These are phyloP conservation scores for Metroxylon sagu DNA, from an alignment of 176 grass and related monocot genomes.

Conservation along the genomic window DNA sequence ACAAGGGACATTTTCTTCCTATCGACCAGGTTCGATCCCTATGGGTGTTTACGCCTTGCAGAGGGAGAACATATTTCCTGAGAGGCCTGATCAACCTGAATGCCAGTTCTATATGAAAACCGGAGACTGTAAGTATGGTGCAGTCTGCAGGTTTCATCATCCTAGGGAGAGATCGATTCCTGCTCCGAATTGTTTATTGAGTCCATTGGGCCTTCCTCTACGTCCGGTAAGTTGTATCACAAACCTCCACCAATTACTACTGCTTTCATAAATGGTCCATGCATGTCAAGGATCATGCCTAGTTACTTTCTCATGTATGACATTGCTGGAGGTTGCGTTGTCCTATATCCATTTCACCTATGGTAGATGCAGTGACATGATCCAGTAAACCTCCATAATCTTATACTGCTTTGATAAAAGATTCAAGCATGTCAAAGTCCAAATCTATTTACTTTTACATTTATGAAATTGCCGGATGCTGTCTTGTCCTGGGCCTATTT, in stretches of 20 bases:
- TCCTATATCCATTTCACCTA: no score
- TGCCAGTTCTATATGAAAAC: constrained; percentile 97
- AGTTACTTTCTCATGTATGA: no score
- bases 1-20: constrained; percentile 56
- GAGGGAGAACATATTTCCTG: constrained; percentile 79
- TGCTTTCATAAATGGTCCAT: no score
- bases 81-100: constrained; percentile 87
- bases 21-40: constrained; percentile 56
- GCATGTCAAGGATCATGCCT: no score
- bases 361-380: no score
- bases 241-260: background rate
- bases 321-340: no score
- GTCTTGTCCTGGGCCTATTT: no score
- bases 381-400: no score
- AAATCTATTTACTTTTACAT: no score
- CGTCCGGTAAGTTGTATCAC: constrained; percentile 48
- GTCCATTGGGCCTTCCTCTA: constrained; percentile 60
- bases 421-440: no score
- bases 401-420: no score
- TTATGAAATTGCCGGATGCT: no score
- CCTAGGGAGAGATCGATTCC: constrained; percentile 64
- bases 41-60: constrained; percentile 60
- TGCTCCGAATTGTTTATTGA: constrained; percentile 66
- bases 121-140: constrained; percentile 89
- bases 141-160: constrained; percentile 91